Conservation (phyloP, 169 alveolate species). For the Eimeria sp. region DNA sequence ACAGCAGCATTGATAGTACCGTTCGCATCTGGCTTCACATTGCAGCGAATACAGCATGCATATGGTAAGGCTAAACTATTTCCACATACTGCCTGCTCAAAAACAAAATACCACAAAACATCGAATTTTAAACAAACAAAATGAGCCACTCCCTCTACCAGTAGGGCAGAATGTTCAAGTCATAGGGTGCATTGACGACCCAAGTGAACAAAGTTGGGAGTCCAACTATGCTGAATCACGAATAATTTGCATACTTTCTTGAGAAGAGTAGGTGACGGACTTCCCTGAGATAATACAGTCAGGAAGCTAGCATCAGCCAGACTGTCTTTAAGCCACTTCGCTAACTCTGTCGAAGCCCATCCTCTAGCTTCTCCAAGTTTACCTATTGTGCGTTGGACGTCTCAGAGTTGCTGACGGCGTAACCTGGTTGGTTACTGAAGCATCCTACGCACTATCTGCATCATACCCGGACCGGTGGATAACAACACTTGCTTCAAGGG, state of each 20-base stretch:
- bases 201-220: not conserved
- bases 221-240: not conserved
- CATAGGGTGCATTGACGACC: not conserved
- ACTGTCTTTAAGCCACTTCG: not conserved
- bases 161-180: not conserved
- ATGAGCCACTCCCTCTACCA: not conserved
- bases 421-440: not conserved
- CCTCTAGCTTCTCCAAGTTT: too few species aligned
- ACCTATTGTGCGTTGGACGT: too few species aligned
- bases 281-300: not conserved
- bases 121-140: not conserved
- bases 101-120: not conserved
- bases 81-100: not conserved
- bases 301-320: not conserved
- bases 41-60: not conserved
- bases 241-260: not conserved
- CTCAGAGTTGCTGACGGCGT: too few species aligned
- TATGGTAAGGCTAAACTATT: not conserved
- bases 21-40: not conserved
- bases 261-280: not conserved
- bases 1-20: not conserved
- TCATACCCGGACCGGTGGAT: not conserved
- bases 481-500: not conserved
- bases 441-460: constrained; percentile 3
- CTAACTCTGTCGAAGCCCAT: too few species aligned